phyloP scores from a whole-genome alignment of 2,329 filamentous ascomycete species.

The Rhytidhysteron rufulum region DNA sequence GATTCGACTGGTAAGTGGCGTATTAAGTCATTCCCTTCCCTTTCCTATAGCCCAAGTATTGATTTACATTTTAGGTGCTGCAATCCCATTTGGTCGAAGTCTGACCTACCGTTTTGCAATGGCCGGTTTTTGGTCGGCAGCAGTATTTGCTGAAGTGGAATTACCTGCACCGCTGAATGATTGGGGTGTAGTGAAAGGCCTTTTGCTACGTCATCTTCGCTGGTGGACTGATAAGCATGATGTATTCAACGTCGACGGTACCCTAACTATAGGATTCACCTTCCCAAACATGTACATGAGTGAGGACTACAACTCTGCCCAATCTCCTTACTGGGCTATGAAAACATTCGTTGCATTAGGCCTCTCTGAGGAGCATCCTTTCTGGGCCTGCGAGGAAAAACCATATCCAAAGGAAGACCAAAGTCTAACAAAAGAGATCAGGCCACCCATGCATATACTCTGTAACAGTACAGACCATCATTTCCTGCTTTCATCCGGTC shows the following conservation, averaged over 20 bases:
- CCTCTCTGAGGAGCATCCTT: conserved; percentile 34
- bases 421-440: conserved; percentile 8
- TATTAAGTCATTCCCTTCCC: background rate
- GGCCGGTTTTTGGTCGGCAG: conserved; percentile 47
- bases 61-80: conserved; percentile 36
- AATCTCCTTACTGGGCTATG: conserved; percentile 54
- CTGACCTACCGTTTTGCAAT: conserved; percentile 52
- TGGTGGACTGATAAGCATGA: conserved; percentile 45
- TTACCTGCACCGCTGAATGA: conserved; percentile 37
- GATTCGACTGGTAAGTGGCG: conserved; percentile 40
- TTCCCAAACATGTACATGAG: conserved; percentile 53
- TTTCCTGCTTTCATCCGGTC: conserved; percentile 27
- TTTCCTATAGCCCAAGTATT: background rate
- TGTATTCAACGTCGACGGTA: conserved; percentile 49
- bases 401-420: conserved; percentile 15
- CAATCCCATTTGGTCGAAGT: conserved; percentile 51
- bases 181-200: conserved; percentile 44
- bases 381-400: conserved; percentile 47
- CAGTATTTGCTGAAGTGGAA: conserved; percentile 41
- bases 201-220: conserved; percentile 48
- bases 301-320: conserved; percentile 57
- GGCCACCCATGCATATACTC: conserved; percentile 43
- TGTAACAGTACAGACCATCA: conserved; percentile 37
- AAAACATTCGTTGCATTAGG: conserved; percentile 47
- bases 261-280: conserved; percentile 46